Conservation (phyloP, 2,329 filamentous ascomycete genomes). For the Hysterium pulicare region DNA sequence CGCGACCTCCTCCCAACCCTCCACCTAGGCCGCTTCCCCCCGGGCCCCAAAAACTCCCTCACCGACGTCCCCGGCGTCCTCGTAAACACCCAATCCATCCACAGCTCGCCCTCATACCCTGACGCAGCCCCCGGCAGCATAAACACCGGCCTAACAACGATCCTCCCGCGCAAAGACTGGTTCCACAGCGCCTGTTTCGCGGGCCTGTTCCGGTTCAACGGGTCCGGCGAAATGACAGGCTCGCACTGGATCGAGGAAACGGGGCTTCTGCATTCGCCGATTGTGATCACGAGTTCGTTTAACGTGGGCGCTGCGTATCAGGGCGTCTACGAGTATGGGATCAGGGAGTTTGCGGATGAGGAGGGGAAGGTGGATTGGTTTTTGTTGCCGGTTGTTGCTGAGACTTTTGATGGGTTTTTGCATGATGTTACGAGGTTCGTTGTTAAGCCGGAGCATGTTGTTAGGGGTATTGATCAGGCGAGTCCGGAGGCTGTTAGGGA, state of each 20-base stretch:
- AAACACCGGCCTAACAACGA: slow-evolving; percentile 45
- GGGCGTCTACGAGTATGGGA: slow-evolving; percentile 56
- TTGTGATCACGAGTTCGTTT: slow-evolving; percentile 59
- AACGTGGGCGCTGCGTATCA: slow-evolving; percentile 57
- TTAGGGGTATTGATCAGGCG: slow-evolving; percentile 53
- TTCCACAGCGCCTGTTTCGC: slow-evolving; percentile 42
- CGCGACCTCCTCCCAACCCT: slow-evolving; percentile 38
- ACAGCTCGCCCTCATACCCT: slow-evolving; percentile 25
- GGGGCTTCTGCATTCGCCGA: slow-evolving; percentile 56
- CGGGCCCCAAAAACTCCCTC: slow-evolving; percentile 42
- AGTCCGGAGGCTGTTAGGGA: slow-evolving; percentile 53
- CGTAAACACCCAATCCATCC: slow-evolving; percentile 40
- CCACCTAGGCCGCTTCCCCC: slow-evolving; percentile 33
- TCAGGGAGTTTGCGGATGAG: slow-evolving; percentile 43
- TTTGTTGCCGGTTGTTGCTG: slow-evolving; percentile 56
- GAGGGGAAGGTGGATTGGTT: slow-evolving; percentile 50
- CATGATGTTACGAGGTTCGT: slow-evolving; percentile 57
- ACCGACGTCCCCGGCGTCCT: slow-evolving; percentile 45
- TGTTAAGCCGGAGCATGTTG: slow-evolving; percentile 53
- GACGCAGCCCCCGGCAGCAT: slow-evolving; percentile 26
- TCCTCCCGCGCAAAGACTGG: slow-evolving; percentile 42
- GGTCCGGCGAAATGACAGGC: slow-evolving; percentile 61
- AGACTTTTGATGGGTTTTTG: slow-evolving; percentile 62
- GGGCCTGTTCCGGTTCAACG: slow-evolving; percentile 59
- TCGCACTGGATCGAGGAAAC: slow-evolving; percentile 61